Evolutionary conservation across 2,329 filamentous ascomycete species (phyloP).

Genomic region (Thelonectria discophora): DNA sequence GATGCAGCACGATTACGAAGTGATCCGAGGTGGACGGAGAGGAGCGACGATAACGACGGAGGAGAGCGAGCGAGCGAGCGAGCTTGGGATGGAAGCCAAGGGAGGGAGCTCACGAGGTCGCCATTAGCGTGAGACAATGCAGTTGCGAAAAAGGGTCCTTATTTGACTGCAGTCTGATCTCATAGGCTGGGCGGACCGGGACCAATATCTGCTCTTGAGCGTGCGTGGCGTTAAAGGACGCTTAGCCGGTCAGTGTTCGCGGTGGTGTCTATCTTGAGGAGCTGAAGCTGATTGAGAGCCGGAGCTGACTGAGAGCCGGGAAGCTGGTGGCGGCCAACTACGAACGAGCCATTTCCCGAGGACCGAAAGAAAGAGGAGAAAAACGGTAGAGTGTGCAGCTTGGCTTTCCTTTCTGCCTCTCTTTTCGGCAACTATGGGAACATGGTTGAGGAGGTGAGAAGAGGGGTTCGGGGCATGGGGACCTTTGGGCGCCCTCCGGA

Average conservation of each 20-base stretch:
- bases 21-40: conserved; percentile 17
- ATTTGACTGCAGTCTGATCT: conserved; percentile 32
- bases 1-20: conserved; percentile 29
- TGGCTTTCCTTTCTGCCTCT: conserved; percentile 10
- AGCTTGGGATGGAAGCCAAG: too few species aligned
- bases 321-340: conserved; percentile 14
- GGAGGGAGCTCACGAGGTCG: conserved; percentile 39
- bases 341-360: conserved; percentile 5
- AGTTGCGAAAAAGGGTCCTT: conserved; percentile 17
- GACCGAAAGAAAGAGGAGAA: too few species aligned
- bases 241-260: conserved; percentile 21
- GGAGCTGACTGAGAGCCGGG: conserved; percentile 1
- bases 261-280: conserved; percentile 20
- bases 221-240: conserved; percentile 24
- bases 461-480: conserved; percentile 23
- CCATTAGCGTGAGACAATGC: conserved; percentile 37
- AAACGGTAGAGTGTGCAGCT: not conserved
- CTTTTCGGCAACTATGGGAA: conserved; percentile 8
- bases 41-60: conserved; percentile 33
- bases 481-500: conserved; percentile 16
- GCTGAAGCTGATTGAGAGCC: too few species aligned
- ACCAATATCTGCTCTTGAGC: conserved; percentile 26
- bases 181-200: conserved; percentile 18
- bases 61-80: conserved; percentile 20
- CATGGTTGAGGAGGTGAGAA: not conserved